Conservation (phyloP, 345 rosid genomes). For the Lepidium aucheri region DNA sequence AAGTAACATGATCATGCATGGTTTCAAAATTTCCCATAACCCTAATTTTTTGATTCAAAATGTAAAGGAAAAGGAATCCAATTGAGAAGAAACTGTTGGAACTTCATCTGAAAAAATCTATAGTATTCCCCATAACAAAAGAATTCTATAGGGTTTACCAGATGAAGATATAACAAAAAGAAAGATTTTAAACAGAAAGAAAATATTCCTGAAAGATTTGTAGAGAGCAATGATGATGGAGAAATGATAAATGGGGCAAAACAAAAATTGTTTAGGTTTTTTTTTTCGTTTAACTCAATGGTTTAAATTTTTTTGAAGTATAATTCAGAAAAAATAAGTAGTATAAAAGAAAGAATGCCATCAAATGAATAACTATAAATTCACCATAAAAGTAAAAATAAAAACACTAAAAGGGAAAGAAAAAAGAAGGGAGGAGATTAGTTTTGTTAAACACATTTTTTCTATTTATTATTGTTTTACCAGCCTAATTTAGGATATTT, state of each 20-base stretch:
- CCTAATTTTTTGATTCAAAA: background rate
- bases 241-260: background rate
- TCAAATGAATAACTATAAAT: conserved; percentile 1
- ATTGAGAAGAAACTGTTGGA: background rate
- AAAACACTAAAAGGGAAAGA: background rate
- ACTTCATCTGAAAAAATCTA: background rate
- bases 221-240: conserved; percentile 6
- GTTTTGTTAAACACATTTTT: background rate
- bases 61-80: background rate
- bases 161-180: background rate
- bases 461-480: background rate
- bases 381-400: background rate
- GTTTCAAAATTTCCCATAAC: background rate
- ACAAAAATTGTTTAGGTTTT: background rate
- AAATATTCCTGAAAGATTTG: background rate
- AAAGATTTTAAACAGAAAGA: background rate
- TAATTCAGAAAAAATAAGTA: background rate
- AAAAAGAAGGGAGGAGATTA: conserved; percentile 7
- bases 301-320: background rate
- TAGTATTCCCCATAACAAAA: background rate
- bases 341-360: background rate
- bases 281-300: conserved; percentile 1
- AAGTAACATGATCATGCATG: background rate
- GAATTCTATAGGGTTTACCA: background rate
- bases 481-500: background rate